These are phyloP conservation scores for Schizophyllum amplum DNA, from an alignment of 1,284 basidiomycete genomes.

Conservation along the genomic window DNA sequence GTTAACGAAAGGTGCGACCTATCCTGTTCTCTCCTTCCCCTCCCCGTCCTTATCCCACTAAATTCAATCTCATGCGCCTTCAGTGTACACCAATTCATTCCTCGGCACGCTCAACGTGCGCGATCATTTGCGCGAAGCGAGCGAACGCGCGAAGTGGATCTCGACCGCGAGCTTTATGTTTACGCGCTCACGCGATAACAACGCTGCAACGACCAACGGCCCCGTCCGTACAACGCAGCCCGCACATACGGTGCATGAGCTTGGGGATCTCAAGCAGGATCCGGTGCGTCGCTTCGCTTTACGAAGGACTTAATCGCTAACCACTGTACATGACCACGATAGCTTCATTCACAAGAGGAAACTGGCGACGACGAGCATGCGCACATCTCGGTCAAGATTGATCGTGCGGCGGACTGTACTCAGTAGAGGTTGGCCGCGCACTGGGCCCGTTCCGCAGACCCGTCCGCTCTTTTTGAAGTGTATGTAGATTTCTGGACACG, in stretches of 20 bases:
- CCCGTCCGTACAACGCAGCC: neutral
- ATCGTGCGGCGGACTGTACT: neutral
- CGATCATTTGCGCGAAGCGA: constrained; percentile 4
- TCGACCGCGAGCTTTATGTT: neutral
- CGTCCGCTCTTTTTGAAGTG: neutral
- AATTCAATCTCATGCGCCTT: neutral
- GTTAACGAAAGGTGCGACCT: constrained; percentile 4
- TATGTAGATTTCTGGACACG: neutral
- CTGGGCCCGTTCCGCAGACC: neutral
- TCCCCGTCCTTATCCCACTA: neutral
- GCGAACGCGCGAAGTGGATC: neutral
- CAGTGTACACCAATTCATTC: constrained; percentile 8
- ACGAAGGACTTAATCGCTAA: neutral
- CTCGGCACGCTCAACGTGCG: constrained; percentile 8
- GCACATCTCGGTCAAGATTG: neutral
- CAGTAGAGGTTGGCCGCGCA: neutral
- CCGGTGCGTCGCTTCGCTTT: neutral
- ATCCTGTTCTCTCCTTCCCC: neutral
- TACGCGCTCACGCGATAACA: neutral
- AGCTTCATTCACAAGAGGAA: neutral
- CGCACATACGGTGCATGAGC: neutral
- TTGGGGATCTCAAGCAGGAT: neutral
- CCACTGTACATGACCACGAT: neutral
- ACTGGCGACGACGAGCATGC: neutral
- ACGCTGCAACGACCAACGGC: neutral